A percentile compares a stretch with the other conserved stretches of the same genome.
Evolutionary conservation across 2,329 filamentous ascomycete genomes (phyloP).

Genomic region (Golovinomyces cichoracearum): DNA sequence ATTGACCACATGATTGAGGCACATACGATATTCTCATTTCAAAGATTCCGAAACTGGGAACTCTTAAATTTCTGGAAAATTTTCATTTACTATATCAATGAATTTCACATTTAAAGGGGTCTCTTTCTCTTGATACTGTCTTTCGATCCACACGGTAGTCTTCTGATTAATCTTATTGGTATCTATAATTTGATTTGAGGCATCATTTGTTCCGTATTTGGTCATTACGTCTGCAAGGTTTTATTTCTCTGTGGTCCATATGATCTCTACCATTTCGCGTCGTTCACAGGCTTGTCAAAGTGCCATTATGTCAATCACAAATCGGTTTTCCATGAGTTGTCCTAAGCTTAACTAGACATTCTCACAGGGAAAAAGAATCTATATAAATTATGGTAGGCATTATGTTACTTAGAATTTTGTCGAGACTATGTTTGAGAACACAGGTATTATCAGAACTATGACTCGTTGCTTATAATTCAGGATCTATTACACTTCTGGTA

Average conservation of each 20-base stretch:
- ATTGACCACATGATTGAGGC: background rate
- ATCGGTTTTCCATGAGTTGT: background rate
- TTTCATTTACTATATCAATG: background rate
- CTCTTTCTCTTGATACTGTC: background rate
- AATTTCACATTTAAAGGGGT: background rate
- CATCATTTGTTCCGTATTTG: conserved; percentile 2
- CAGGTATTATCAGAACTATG: conserved; percentile 1
- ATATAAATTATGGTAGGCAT: background rate
- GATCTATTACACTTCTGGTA: conserved; percentile 4
- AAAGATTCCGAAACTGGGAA: background rate
- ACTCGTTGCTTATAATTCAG: conserved; percentile 3
- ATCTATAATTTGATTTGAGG: conserved; percentile 3
- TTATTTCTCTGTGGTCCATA: background rate
- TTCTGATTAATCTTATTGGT: conserved; percentile 2
- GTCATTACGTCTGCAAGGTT: conserved; percentile 4
- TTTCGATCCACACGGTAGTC: conserved; percentile 1
- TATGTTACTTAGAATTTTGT: background rate
- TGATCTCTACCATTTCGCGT: background rate
- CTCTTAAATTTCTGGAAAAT: background rate
- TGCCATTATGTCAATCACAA: background rate
- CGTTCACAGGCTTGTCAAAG: too few species aligned
- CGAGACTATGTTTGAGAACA: background rate
- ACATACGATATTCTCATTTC: background rate
- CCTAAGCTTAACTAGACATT: background rate
- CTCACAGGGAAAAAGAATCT: background rate